phyloP scores from a whole-genome alignment of 2,329 filamentous ascomycete genomes.

The Fusarium incarnatum region DNA sequence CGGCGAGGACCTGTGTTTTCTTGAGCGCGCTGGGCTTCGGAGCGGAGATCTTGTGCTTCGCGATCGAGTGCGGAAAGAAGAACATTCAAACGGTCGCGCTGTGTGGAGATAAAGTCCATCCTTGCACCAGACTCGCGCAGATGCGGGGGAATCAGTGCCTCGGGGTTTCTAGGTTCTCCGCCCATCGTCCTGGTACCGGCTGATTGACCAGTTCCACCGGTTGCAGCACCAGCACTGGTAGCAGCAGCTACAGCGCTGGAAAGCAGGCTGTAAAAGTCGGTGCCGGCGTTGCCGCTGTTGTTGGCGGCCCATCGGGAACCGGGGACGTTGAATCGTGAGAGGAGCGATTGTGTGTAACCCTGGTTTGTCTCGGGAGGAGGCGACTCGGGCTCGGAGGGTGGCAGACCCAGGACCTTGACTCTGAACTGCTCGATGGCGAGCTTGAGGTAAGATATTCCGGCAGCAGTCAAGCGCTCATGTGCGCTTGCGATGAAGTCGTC shows the following conservation, averaged over 20 bases:
- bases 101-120: constrained; percentile 79
- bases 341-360: constrained; percentile 82
- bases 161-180: constrained; percentile 54
- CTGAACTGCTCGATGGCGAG: constrained; percentile 77
- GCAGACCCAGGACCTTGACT: constrained; percentile 82
- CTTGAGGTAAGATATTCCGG: constrained; percentile 81
- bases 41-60: constrained; percentile 74
- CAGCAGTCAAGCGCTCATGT: constrained; percentile 81
- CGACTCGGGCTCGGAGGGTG: constrained; percentile 61
- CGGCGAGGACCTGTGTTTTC: constrained; percentile 39
- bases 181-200: constrained; percentile 47
- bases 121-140: constrained; percentile 74
- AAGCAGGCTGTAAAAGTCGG: constrained; percentile 82
- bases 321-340: constrained; percentile 88
- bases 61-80: constrained; percentile 82
- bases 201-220: constrained; percentile 56
- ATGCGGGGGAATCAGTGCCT: constrained; percentile 76
- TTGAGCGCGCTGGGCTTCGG: constrained; percentile 48
- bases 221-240: constrained; percentile 64
- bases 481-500: constrained; percentile 87
- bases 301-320: constrained; percentile 68
- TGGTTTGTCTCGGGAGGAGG: constrained; percentile 58
- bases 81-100: constrained; percentile 80
- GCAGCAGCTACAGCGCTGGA: constrained; percentile 78
- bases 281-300: constrained; percentile 54